Evolutionary conservation across 805 yeast species (phyloP).

Genomic region (Lipomyces spencermartinsiae): DNA sequence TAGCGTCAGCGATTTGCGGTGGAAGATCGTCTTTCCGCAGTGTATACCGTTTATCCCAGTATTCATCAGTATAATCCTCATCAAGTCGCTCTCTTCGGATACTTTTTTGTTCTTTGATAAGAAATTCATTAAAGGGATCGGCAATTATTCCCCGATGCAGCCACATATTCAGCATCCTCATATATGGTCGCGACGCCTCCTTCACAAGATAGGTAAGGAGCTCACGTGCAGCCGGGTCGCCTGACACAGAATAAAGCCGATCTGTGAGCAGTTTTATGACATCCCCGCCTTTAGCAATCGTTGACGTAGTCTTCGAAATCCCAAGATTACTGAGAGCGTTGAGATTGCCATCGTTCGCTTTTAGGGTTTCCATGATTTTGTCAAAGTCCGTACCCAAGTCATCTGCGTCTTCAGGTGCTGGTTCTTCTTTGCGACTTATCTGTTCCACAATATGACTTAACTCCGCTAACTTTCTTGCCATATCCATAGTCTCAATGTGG

Average conservation of each 20-base stretch:
- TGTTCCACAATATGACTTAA: conserved; percentile 62
- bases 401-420: conserved; percentile 44
- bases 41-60: conserved; percentile 63
- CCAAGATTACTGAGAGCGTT: conserved; percentile 37
- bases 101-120: conserved; percentile 56
- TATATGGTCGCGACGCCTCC: conserved; percentile 66
- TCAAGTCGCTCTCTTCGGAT: conserved; percentile 41
- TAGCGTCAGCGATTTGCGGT: conserved; percentile 60
- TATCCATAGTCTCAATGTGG: conserved; percentile 56
- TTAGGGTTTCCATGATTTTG: conserved; percentile 53
- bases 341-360: conserved; percentile 45
- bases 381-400: conserved; percentile 50
- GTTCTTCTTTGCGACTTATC: conserved; percentile 53
- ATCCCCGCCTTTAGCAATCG: conserved; percentile 71
- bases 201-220: conserved; percentile 62
- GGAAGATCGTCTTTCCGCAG: conserved; percentile 78
- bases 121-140: conserved; percentile 84
- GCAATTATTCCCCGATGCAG: conserved; percentile 70
- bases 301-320: conserved; percentile 38
- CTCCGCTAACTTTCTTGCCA: conserved; percentile 55
- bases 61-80: conserved; percentile 47
- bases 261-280: conserved; percentile 67
- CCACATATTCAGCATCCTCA: conserved; percentile 80
- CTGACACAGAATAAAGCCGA: conserved; percentile 62
- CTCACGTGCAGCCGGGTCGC: conserved; percentile 63